These are phyloP conservation scores for Hanseniaspora lachancei DNA, from an alignment of 805 yeast species.

Conservation along the genomic window DNA sequence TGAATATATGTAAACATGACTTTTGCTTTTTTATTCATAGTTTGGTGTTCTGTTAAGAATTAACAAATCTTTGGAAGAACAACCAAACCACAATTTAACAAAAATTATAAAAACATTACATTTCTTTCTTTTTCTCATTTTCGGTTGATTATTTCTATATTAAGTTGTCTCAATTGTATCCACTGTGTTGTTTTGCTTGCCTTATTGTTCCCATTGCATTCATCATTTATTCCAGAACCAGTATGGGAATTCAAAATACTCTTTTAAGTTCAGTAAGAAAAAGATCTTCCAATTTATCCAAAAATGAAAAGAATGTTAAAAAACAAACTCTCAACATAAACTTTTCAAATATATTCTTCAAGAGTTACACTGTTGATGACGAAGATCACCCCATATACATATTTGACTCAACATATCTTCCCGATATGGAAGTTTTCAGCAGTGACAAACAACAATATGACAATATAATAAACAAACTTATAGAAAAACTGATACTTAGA, in stretches of 20 bases:
- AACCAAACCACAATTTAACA: background rate
- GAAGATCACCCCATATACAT: constrained; percentile 61
- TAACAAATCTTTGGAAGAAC: too few relatives aligned
- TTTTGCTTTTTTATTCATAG: background rate
- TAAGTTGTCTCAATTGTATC: background rate
- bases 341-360: constrained; percentile 39
- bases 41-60: too few relatives aligned
- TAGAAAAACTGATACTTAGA: constrained; percentile 40
- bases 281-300: constrained; percentile 9
- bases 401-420: constrained; percentile 71
- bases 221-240: background rate
- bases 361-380: constrained; percentile 53
- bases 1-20: background rate
- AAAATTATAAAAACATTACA: background rate
- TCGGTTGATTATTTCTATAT: background rate
- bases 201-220: background rate
- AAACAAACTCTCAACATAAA: constrained; percentile 22
- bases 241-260: constrained; percentile 8
- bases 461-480: constrained; percentile 36
- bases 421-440: constrained; percentile 34
- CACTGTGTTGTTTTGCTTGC: background rate
- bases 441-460: constrained; percentile 29
- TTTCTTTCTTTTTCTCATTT: background rate
- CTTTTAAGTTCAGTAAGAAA: constrained; percentile 1
- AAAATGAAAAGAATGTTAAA: constrained; percentile 21